Base-by-base conservation (phyloP, 1,139 yeast species). In the Groenewaldozyma sp. region DNA sequence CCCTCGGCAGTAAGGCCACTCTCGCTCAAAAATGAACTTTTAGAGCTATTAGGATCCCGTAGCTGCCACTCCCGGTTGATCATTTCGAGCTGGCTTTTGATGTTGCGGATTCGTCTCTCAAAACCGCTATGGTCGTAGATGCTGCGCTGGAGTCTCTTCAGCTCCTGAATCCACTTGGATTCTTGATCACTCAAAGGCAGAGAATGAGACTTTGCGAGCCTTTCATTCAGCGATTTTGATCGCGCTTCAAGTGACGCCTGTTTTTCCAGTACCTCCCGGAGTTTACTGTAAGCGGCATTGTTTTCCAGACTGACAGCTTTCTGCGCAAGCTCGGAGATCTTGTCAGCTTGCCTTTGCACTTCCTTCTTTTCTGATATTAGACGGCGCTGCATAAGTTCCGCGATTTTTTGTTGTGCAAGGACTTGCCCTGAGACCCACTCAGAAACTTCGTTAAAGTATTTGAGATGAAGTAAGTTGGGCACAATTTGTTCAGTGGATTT, bases 151-250 rank as follows among this genome's bases (percentile, higher is more conserved):
- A 29, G 17, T 9, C 59, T 53, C 36, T 59, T 60, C 11, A 72
- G 55, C 47, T 70, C 76, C 20, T 53, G 59, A 45, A 67, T 63
- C 75, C 76, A 73, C 26, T 52, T 55, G 44, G 58, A 55, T 48
- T 73, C 78, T 11, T 63, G 56, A 2, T 56, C 56, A 36, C 67
- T 62, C 24, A 71, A 49, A 1, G 66, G 62, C 11, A 56, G 39
- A 11, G 59, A 55, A 24, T 53, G 49, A 18, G 46, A 47, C 31
- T 42, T 51, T 41, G 43, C 43, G 4, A 68, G 40, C 26, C 50
- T 56, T 2, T 54, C 49, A 11, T 55, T 51, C 4, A 71, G 46
- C 13, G 42, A 44, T 3, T 49, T 47, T 7, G 66, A 50, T 35
- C 75, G 59, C 18, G 51, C 48, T n/a, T 54, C 49, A 11, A 69